Evolutionary conservation across 1,284 basidiomycete genomes (phyloP).

Genomic region (Apiotrichum montevideense): DNA sequence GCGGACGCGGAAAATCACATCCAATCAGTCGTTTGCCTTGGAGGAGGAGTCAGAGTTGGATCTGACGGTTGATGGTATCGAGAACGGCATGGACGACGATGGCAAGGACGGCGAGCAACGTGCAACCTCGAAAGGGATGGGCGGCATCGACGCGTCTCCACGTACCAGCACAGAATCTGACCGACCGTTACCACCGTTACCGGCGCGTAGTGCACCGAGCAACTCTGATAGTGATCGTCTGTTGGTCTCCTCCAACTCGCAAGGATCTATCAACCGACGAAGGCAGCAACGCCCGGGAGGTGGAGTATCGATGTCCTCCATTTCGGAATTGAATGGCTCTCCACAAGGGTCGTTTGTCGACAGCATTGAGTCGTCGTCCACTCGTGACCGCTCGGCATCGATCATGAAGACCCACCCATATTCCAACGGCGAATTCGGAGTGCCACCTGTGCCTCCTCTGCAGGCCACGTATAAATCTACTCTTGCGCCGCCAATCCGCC

Average conservation of each 20-base stretch:
- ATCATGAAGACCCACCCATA: neutral
- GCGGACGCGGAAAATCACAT: constrained; percentile 1
- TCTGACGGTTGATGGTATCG: too few species aligned
- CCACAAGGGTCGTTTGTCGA: constrained; percentile 4
- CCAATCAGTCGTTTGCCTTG: constrained; percentile 17
- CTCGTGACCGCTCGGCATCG: constrained; percentile 3
- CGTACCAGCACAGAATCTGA: constrained; percentile 6
- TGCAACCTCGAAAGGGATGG: neutral
- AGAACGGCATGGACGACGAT: constrained; percentile 21
- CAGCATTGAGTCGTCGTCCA: constrained; percentile 4
- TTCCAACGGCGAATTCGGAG: constrained; percentile 1
- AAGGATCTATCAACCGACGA: constrained; percentile 36
- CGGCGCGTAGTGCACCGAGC: constrained; percentile 1
- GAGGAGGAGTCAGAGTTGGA: too few species aligned
- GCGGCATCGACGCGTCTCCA: constrained; percentile 1
- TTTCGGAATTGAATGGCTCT: constrained; percentile 13
- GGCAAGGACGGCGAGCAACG: neutral
- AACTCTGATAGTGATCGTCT: neutral
- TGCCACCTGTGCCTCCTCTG: constrained; percentile 2
- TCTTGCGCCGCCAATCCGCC: constrained; percentile 11
- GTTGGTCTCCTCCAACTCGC: constrained; percentile 32
- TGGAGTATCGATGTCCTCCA: constrained; percentile 13
- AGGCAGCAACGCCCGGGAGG: constrained; percentile 15
- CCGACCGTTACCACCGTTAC: constrained; percentile 24
- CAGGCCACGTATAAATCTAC: constrained; percentile 11